Evolutionary conservation across 768 basidiomycete species (phyloP), one percentile per base, ranked within the genome.

Genomic region (Lentinula sp.): DNA sequence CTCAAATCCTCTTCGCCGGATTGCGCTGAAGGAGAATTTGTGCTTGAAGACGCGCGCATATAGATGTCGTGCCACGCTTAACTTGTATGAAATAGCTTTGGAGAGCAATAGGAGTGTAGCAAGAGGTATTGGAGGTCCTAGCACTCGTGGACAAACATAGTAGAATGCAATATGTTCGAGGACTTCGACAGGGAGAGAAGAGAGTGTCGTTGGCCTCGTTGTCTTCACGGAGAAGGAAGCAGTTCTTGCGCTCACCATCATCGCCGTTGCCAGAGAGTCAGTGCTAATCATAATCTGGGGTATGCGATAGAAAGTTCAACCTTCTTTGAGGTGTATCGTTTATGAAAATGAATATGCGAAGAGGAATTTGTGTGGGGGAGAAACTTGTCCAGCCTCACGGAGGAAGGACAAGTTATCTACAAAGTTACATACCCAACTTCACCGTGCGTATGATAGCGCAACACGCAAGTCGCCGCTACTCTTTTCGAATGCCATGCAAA

Each of bases 11-110:
- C 90, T 78, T 23, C 89, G 80, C 1, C 62, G 35, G 46, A 82
- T 73, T 0, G 88, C 83, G 28, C 71, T 70, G 2, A 64, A 55
- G 69, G 90, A 88, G 73, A 89, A 90, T 67, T 77, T 80, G 68
- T 69, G 60, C 13, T 74, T 73, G 66, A 84, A 89, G 6, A 91
- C 77, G 35, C 75, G 71, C 0, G 83, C 76, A 63, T 80, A 82
- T 57, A 90, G 79, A 21, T 73, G 61, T 6, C 70, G 69, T 53
- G 74, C 70, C 23, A 53, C 53, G 4, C 35, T 57, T 64, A 87
- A 78, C 0, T 65, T 56, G 35, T 53, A 9, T 66, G 82, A 59
- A 18, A 88, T 65, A 50, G 67, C 60, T 2, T 64, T 73, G 60
- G 75, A 84, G 4, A 80, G 70, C 34, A 70, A 70, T 51, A 83